A percentile compares a stretch with the other conserved stretches of the same genome.
Conservation (phyloP, 2,329 filamentous ascomycete species). For the Penicillium sp. region DNA sequence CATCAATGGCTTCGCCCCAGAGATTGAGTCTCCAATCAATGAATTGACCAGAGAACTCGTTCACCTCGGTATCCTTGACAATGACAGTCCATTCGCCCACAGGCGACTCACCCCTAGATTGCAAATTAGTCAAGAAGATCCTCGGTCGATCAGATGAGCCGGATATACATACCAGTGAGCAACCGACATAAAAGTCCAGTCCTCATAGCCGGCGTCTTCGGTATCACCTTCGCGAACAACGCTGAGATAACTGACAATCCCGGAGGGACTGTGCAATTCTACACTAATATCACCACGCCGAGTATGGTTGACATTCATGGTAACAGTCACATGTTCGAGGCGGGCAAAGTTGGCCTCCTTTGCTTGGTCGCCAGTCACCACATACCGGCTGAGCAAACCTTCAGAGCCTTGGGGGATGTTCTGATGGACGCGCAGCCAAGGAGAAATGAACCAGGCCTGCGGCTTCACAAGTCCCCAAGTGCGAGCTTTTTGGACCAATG, state of each 20-base stretch:
- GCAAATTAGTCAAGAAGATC: slow-evolving; percentile 34
- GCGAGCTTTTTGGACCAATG: slow-evolving; percentile 80
- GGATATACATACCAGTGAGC: slow-evolving; percentile 76
- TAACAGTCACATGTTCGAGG: slow-evolving; percentile 92
- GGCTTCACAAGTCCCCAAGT: slow-evolving; percentile 86
- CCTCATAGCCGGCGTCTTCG: slow-evolving; percentile 67
- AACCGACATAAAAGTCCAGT: slow-evolving; percentile 99
- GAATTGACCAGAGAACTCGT: slow-evolving; percentile 73
- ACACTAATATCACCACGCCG: slow-evolving; percentile 89
- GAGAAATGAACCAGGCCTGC: slow-evolving; percentile 90
- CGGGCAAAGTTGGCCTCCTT: slow-evolving; percentile 77
- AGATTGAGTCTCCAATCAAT: slow-evolving; percentile 90
- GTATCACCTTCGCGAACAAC: slow-evolving; percentile 69
- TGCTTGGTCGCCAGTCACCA: slow-evolving; percentile 78
- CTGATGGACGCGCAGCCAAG: slow-evolving; percentile 88
- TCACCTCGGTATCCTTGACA: slow-evolving; percentile 78
- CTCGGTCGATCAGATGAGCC: background rate
- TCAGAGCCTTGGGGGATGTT: slow-evolving; percentile 78
- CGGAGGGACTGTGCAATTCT: slow-evolving; percentile 79
- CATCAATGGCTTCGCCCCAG: slow-evolving; percentile 85
- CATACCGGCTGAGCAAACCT: slow-evolving; percentile 75
- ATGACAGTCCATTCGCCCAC: slow-evolving; percentile 88
- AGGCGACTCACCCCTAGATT: slow-evolving; percentile 74
- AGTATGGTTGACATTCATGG: slow-evolving; percentile 90
- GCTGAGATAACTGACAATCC: slow-evolving; percentile 79